These are phyloP conservation scores for Heliamphora exappendiculata DNA, from an alignment of 148 eudicot species.

Conservation along the genomic window DNA sequence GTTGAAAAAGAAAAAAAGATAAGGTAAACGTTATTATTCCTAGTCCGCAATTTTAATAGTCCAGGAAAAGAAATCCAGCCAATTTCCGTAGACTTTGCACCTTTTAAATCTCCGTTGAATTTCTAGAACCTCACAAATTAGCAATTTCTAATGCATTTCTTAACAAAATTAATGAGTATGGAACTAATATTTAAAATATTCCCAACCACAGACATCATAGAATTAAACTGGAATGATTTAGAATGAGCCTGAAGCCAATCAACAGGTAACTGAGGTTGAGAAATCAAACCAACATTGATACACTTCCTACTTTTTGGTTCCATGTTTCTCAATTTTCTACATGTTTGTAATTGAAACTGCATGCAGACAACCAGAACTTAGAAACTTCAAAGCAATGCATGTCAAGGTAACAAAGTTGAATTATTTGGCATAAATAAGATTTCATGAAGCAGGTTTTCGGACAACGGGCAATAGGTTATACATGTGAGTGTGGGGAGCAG, in stretches of 20 bases:
- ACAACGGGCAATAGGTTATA: background rate
- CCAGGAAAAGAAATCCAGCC: background rate
- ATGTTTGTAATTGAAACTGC: background rate
- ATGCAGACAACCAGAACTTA: background rate
- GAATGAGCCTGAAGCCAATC: background rate
- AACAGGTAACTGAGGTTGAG: background rate
- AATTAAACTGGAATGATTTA: background rate
- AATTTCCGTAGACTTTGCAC: background rate
- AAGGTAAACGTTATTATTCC: background rate
- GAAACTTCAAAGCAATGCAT: background rate
- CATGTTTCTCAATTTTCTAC: background rate
- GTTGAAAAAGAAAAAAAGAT: background rate
- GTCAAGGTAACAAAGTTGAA: background rate
- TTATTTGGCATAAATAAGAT: background rate
- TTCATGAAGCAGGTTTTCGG: background rate
- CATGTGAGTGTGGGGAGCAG: background rate
- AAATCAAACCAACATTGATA: background rate
- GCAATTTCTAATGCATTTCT: conserved; percentile 3
- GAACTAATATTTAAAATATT: background rate
- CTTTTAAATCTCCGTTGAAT: background rate
- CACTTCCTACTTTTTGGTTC: background rate
- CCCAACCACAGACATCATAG: background rate
- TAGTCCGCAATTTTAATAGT: background rate
- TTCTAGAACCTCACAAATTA: background rate
- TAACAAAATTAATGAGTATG: background rate